A percentile compares a stretch with the other conserved stretches of the same genome.
Conservation (phyloP, 2,329 filamentous ascomycete genomes). For the Aspergillus tubingensis region DNA sequence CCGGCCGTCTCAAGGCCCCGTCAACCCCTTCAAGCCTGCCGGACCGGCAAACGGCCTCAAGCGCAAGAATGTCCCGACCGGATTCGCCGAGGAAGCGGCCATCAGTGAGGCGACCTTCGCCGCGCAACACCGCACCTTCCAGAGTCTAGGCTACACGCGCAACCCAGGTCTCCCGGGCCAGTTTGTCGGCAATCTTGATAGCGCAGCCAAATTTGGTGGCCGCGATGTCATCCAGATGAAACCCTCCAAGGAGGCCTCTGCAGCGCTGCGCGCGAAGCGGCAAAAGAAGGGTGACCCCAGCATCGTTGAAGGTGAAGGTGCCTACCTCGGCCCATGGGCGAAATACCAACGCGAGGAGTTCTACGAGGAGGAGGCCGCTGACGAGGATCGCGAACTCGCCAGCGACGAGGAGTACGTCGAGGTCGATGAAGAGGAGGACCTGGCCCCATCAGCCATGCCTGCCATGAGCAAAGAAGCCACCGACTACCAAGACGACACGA, state of each 20-base stretch:
- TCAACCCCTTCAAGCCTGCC: slow-evolving; percentile 73
- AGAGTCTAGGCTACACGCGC: slow-evolving; percentile 61
- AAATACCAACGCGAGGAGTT: slow-evolving; percentile 76
- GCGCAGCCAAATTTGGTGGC: slow-evolving; percentile 48
- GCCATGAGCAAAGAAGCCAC: slow-evolving; percentile 55
- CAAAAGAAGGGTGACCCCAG: slow-evolving; percentile 83
- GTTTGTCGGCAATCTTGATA: slow-evolving; percentile 52
- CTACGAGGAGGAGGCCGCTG: slow-evolving; percentile 66
- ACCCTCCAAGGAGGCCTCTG: slow-evolving; percentile 70
- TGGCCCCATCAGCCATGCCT: slow-evolving; percentile 53
- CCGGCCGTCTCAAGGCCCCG: slow-evolving; percentile 66
- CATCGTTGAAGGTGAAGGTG: slow-evolving; percentile 80
- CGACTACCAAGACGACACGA: slow-evolving; percentile 54
- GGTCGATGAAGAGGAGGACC: slow-evolving; percentile 57
- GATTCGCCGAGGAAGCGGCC: slow-evolving; percentile 81
- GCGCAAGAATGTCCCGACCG: slow-evolving; percentile 81
- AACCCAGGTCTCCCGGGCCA: slow-evolving; percentile 48
- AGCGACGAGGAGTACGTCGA: slow-evolving; percentile 80
- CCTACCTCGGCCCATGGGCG: slow-evolving; percentile 95
- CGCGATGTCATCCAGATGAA: slow-evolving; percentile 56
- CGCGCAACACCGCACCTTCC: slow-evolving; percentile 79
- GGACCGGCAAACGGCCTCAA: slow-evolving; percentile 58
- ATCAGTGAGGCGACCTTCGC: slow-evolving; percentile 91
- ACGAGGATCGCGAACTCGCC: slow-evolving; percentile 70
- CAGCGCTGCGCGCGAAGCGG: slow-evolving; percentile 68